These are phyloP conservation scores for Yarrowia sp. DNA, from an alignment of 805 yeast genomes.

Conservation along the genomic window DNA sequence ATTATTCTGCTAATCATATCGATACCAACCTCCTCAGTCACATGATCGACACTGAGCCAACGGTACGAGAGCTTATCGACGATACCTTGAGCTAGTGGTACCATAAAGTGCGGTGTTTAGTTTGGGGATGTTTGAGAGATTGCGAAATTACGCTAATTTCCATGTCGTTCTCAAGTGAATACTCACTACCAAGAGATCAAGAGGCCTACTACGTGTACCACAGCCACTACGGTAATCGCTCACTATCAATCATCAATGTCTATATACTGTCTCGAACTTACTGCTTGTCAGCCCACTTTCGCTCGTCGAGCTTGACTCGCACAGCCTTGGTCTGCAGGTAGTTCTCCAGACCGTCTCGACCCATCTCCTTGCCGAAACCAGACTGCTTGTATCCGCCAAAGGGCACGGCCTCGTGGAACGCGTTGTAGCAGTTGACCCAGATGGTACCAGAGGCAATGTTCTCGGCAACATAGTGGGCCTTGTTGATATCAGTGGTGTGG, in stretches of 20 bases:
- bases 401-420: constrained; percentile 62
- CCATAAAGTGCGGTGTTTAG: too few relatives aligned
- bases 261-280: background rate
- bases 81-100: background rate
- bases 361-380: constrained; percentile 80
- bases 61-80: constrained; percentile 1
- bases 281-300: constrained; percentile 25
- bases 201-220: too few relatives aligned
- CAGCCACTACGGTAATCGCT: too few relatives aligned
- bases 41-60: background rate
- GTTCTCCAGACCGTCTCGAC: constrained; percentile 65
- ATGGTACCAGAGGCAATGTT: constrained; percentile 65
- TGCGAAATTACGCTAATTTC: too few relatives aligned
- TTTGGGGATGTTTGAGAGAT: too few relatives aligned
- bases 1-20: too few relatives aligned
- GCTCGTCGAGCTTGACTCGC: constrained; percentile 46
- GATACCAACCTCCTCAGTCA: too few relatives aligned
- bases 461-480: constrained; percentile 63
- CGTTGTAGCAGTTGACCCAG: constrained; percentile 68
- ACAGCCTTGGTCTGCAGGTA: constrained; percentile 77
- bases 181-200: too few relatives aligned
- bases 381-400: constrained; percentile 80
- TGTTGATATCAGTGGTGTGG: constrained; percentile 63
- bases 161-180: too few relatives aligned
- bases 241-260: background rate